phyloP scores from a whole-genome alignment of 805 yeast species.

The Zygosaccharomyces kombuchaensis region DNA sequence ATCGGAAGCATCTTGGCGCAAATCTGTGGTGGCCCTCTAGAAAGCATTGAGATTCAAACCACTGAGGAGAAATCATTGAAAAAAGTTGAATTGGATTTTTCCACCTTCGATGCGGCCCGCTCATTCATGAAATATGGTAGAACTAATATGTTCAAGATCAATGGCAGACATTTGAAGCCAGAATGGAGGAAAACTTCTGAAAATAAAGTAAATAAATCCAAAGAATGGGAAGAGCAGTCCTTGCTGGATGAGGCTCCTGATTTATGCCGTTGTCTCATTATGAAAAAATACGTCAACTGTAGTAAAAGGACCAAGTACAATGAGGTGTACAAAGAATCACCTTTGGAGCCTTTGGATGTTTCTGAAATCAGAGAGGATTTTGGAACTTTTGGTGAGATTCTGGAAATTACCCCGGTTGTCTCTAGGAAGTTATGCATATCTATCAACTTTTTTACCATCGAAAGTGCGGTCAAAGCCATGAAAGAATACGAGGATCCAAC shows the following conservation, averaged over 20 bases:
- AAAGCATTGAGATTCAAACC: conserved; percentile 35
- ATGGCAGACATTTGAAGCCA: conserved; percentile 49
- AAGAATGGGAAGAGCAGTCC: conserved; percentile 11
- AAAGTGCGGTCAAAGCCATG: conserved; percentile 58
- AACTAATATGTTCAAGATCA: conserved; percentile 53
- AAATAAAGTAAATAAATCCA: conserved; percentile 22
- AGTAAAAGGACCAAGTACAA: conserved; percentile 6
- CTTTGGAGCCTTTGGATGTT: conserved; percentile 45
- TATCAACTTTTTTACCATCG: conserved; percentile 54
- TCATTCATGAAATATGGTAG: conserved; percentile 48
- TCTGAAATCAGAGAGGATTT: conserved; percentile 48
- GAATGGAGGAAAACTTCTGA: conserved; percentile 40
- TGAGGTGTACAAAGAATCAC: conserved; percentile 20
- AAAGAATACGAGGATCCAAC: conserved; percentile 37
- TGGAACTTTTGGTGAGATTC: conserved; percentile 50
- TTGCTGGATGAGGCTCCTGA: conserved; percentile 31
- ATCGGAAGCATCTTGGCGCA: conserved; percentile 49
- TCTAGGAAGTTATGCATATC: conserved; percentile 61
- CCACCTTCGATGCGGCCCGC: conserved; percentile 49
- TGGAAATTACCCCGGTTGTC: conserved; percentile 62
- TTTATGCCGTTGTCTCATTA: conserved; percentile 54
- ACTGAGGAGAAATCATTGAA: conserved; percentile 23
- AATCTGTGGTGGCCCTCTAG: conserved; percentile 67
- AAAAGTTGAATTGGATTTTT: conserved; percentile 47
- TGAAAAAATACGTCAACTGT: conserved; percentile 36